Percentiles rank a stretch among this genome's conserved stretches.
These are phyloP conservation scores for Xylariaceae sp. DNA, from an alignment of 2,329 filamentous ascomycete genomes.

Conservation along the genomic window DNA sequence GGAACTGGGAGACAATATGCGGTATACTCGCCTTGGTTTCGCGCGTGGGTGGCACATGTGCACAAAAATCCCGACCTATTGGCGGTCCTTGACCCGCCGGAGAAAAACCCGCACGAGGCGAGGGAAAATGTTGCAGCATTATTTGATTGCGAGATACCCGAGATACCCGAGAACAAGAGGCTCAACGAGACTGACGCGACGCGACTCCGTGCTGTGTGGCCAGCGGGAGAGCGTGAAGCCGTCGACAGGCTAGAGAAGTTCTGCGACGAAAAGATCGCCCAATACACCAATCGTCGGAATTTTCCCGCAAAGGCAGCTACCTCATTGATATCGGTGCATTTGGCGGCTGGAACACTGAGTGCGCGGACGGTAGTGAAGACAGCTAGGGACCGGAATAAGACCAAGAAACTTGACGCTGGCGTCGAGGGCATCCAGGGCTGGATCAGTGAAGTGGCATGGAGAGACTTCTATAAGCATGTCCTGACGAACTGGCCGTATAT, in stretches of 20 bases:
- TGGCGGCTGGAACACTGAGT: slow-evolving; percentile 61
- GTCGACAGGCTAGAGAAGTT: slow-evolving; percentile 61
- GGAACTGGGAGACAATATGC: slow-evolving; percentile 74
- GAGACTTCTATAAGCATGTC: slow-evolving; percentile 86
- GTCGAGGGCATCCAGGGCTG: slow-evolving; percentile 63
- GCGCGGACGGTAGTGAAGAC: slow-evolving; percentile 65
- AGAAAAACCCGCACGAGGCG: slow-evolving; percentile 46
- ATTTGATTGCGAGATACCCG: slow-evolving; percentile 59
- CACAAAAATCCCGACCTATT: slow-evolving; percentile 66
- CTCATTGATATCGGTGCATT: slow-evolving; percentile 66
- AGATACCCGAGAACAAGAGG: slow-evolving; percentile 58
- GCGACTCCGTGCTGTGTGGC: slow-evolving; percentile 59
- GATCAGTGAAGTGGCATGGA: slow-evolving; percentile 82
- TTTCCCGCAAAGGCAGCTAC: slow-evolving; percentile 60
- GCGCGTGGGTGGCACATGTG: slow-evolving; percentile 69
- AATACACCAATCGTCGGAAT: slow-evolving; percentile 64
- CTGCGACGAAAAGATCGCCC: slow-evolving; percentile 55
- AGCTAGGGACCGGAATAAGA: slow-evolving; percentile 43
- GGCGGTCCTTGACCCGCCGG: slow-evolving; percentile 54
- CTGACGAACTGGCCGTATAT: slow-evolving; percentile 81
- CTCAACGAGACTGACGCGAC: slow-evolving; percentile 56
- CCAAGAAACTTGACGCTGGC: slow-evolving; percentile 62
- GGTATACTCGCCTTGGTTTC: slow-evolving; percentile 81
- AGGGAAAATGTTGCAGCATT: slow-evolving; percentile 27
- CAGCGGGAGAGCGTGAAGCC: slow-evolving; percentile 72